Evolutionary conservation across 495 filamentous ascomycete genomes (phyloP).

Genomic region (Lophiostoma macrostomum): DNA sequence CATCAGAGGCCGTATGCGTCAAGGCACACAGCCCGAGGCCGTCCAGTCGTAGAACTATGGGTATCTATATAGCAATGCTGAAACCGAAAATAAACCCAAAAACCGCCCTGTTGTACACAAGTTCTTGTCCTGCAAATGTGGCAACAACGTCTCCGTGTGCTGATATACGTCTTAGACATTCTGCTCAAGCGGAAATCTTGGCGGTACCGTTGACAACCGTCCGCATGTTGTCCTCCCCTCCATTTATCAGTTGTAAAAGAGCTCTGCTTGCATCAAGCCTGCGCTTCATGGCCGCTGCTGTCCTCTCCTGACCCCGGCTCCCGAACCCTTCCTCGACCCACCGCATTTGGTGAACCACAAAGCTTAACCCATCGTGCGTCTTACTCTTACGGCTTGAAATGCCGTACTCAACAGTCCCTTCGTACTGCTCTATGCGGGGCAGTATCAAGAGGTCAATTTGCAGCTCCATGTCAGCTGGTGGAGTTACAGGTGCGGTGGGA

Average conservation of each 20-base stretch:
- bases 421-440: constrained; percentile 72
- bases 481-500: constrained; percentile 48
- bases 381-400: constrained; percentile 75
- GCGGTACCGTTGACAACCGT: constrained; percentile 21
- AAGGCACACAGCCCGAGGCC: not conserved
- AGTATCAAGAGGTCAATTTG: constrained; percentile 83
- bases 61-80: constrained; percentile 37
- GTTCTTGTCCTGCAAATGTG: too few relatives aligned
- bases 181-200: constrained; percentile 31
- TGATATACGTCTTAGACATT: not conserved
- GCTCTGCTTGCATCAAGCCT: constrained; percentile 44
- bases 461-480: constrained; percentile 65
- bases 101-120: not conserved
- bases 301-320: constrained; percentile 59
- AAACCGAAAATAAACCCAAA: not conserved
- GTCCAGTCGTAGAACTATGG: constrained; percentile 29
- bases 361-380: constrained; percentile 84
- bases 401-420: constrained; percentile 68
- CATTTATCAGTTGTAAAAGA: constrained; percentile 25
- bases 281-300: constrained; percentile 60
- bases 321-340: constrained; percentile 75
- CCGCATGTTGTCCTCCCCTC: constrained; percentile 18
- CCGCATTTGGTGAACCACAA: constrained; percentile 70
- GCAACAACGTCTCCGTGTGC: too few relatives aligned
- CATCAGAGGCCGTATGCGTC: not conserved